These are phyloP conservation scores for Salix exigua DNA, from an alignment of 345 rosid genomes.

Conservation along the genomic window DNA sequence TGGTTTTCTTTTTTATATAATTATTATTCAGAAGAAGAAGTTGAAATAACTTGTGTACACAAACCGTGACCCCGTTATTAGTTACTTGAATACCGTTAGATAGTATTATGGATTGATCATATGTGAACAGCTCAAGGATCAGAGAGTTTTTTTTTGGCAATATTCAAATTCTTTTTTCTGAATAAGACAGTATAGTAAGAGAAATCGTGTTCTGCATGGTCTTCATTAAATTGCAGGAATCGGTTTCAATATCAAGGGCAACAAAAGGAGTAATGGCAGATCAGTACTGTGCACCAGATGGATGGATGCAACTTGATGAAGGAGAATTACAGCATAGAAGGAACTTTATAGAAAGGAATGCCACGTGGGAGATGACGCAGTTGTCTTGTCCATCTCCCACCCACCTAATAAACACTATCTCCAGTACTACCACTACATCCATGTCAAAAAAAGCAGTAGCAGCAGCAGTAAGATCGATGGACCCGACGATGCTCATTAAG, in stretches of 20 bases:
- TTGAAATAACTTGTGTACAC: not conserved
- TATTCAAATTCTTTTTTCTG: not conserved
- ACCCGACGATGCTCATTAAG: constrained; percentile 31
- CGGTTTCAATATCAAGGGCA: constrained; percentile 34
- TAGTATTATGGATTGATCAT: not conserved
- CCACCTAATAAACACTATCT: constrained; percentile 38
- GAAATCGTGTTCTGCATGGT: constrained; percentile 4
- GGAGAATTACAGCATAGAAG: constrained; percentile 33
- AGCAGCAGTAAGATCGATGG: constrained; percentile 21
- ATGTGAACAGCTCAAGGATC: not conserved
- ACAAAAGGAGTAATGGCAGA: constrained; percentile 37
- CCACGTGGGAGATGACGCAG: constrained; percentile 68
- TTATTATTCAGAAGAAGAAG: too few species aligned
- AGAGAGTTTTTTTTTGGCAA: not conserved
- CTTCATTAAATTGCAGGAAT: constrained; percentile 37
- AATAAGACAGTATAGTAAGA: not conserved
- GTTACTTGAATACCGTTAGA: not conserved
- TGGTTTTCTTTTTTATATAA: not conserved
- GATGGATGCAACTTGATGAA: constrained; percentile 46
- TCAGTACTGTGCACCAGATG: constrained; percentile 25
- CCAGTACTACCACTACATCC: constrained; percentile 8
- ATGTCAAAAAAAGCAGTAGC: constrained; percentile 6
- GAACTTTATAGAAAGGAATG: constrained; percentile 45
- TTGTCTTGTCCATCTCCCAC: constrained; percentile 39
- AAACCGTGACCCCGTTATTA: not conserved